Evolutionary conservation across 1,139 yeast species (phyloP).

Genomic region (Candida tetrigidarum): DNA sequence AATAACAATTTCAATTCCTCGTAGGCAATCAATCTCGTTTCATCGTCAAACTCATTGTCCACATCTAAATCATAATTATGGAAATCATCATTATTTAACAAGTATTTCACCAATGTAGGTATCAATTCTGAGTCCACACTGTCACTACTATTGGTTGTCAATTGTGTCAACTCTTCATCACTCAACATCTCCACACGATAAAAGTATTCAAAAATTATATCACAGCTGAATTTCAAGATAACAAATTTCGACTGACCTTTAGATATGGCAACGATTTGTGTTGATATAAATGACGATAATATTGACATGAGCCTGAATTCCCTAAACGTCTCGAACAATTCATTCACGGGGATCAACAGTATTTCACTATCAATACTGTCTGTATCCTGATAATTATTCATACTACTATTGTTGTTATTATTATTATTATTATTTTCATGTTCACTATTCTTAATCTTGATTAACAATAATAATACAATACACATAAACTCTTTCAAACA

Average conservation of each 20-base stretch:
- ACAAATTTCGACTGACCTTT: slow-evolving; percentile 32
- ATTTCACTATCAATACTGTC: slow-evolving; percentile 12
- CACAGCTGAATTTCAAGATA: slow-evolving; percentile 44
- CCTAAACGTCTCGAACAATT: slow-evolving; percentile 29
- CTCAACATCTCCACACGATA: slow-evolving; percentile 39
- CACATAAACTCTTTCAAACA: slow-evolving; percentile 42
- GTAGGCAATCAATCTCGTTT: slow-evolving; percentile 65
- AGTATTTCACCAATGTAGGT: slow-evolving; percentile 49
- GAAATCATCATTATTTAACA: slow-evolving; percentile 55
- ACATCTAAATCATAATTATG: slow-evolving; percentile 37
- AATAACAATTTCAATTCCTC: slow-evolving; percentile 75
- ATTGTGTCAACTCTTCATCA: slow-evolving; percentile 36
- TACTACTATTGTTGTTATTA: no score
- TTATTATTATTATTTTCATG: slow-evolving; percentile 23
- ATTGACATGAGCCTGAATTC: slow-evolving; percentile 54
- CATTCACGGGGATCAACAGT: slow-evolving; percentile 20
- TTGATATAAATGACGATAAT: slow-evolving; percentile 41
- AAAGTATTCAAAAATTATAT: slow-evolving; percentile 48
- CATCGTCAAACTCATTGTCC: slow-evolving; percentile 54
- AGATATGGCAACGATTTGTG: slow-evolving; percentile 29
- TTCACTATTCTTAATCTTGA: slow-evolving; percentile 37
- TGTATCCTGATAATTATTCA: slow-evolving; percentile 11
- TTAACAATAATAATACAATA: slow-evolving; percentile 36
- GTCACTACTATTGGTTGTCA: slow-evolving; percentile 34
- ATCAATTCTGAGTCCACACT: no score